Base-by-base conservation (phyloP, 306 rosid genomes). In the Lathyrus sativus region DNA sequence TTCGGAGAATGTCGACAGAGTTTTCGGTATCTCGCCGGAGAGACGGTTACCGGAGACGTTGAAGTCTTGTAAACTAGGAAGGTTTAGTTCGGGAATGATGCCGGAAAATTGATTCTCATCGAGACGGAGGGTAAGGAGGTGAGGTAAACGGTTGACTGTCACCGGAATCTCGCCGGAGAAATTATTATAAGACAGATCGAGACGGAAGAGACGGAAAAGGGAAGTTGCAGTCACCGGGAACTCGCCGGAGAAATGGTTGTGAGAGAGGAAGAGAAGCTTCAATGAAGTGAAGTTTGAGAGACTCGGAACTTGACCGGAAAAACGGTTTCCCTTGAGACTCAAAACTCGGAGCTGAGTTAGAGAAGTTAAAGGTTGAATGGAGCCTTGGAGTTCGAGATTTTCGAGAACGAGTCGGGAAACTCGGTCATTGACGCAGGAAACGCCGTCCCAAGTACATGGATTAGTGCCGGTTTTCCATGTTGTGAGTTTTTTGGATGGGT, bases 331-430 rank as follows among this genome's bases (percentile, higher is more conserved):
- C 53, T 93, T 93, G 45, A 93, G 95, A 80, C 98, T 93, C 9
- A 93, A 82, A 35, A 90, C 96, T 65, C 97, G 91, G 43, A 93
- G 91, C 76, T 83, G 84, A 76, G 91, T 83, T 2, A 90, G 50
- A 12, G 79, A 58, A 0, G 91, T 70, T 45, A 93, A 78, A 1
- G 87, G 69, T 0, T 73, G 49, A 18, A 93, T 71, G 7, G 97
- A 82, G 63, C 96, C 96, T 7, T 42, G 81, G 4, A 93, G 93
- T 59, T 76, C 72, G 15, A 90, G 88, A 57, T 79, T 79, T 22
- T 93, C 98, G 4, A 93, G 96, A 48, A 90, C 85, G 68, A 93
- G 91, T 19, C 95, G 81, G 3, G 96, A 62, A 29, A 93, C 96
- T 17, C 96, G 78, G 79, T 81, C 44, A 22, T 68, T 66, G 33